phyloP scores from a whole-genome alignment of 1,284 basidiomycete genomes.

The Sphaerobolus stellatus region DNA sequence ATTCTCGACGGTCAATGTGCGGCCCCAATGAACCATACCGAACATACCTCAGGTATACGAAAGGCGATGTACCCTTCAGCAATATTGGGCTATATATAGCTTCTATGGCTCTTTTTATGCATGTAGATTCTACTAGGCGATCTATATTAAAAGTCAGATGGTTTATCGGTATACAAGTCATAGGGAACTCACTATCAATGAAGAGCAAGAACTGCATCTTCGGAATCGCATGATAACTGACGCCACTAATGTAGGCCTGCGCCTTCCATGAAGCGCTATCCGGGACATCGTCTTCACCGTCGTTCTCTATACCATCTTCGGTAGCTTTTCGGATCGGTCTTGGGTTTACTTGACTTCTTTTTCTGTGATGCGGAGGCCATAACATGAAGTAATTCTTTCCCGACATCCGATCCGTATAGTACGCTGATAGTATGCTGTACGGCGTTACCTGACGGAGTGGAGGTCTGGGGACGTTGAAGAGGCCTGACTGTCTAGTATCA shows the following conservation, averaged over 20 bases:
- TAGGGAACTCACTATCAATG: constrained; percentile 84
- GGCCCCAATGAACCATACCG: constrained; percentile 40
- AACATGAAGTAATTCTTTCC: constrained; percentile 75
- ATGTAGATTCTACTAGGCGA: constrained; percentile 87
- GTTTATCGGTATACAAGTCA: constrained; percentile 1
- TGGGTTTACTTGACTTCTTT: not conserved
- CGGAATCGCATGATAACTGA: constrained; percentile 89
- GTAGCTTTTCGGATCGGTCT: constrained; percentile 22
- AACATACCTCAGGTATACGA: constrained; percentile 84
- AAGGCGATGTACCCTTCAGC: constrained; percentile 91
- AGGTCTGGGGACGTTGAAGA: constrained; percentile 75
- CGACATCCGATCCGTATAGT: constrained; percentile 80
- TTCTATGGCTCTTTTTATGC: constrained; percentile 88
- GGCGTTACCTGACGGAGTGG: constrained; percentile 73
- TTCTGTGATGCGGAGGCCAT: constrained; percentile 23
- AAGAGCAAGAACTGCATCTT: constrained; percentile 88
- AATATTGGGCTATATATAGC: constrained; percentile 82
- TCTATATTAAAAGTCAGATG: constrained; percentile 50
- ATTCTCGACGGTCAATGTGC: constrained; percentile 90
- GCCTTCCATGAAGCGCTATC: constrained; percentile 53
- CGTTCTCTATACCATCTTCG: constrained; percentile 23
- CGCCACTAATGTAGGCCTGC: constrained; percentile 79
- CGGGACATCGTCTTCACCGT: constrained; percentile 28
- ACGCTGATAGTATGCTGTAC: constrained; percentile 73
- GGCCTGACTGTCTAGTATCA: constrained; percentile 43